Base-by-base conservation (phyloP, 2,329 filamentous ascomycete species). In the Metarhizium guizhouense region DNA sequence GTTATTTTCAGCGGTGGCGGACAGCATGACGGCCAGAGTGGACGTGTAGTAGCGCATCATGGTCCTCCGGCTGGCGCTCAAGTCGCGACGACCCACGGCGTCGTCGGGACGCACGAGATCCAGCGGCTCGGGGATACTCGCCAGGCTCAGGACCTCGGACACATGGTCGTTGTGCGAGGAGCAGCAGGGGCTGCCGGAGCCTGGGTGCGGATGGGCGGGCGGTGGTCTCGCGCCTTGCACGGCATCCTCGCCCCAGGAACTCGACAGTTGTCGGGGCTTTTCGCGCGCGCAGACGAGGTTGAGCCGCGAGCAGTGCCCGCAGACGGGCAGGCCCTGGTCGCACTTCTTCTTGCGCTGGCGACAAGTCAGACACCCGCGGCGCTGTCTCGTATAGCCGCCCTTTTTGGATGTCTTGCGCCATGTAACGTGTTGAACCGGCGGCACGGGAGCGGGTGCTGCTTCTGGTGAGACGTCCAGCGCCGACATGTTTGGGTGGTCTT, bases 331-430 rank as follows among this genome's bases (percentile, higher is more conserved):
- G 7, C 45, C 43, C 38, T 60, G 60, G 30, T 60, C 58, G 42
- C 61, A 63, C 34, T 57, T 58, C 47, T 61, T 61, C 45, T 63
- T 63, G 48, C 61, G 56, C 42, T 58, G 56, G 34, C 61, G 57
- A n/a, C 59, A 64, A 8, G 62, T 64, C 32, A 59, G 32, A 47
- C 63, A 64, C 25, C 25, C 20, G 11, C 57, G 57, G 30, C 61
- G 56, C 53, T 64, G 59, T 36, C 60, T 25, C 25, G 25, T 25
- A 4, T 25, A 25, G 3, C 25, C 25, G 25, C 25, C 25, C 25
- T 25, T 25, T 25, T 25, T 25, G 25, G 25, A 25, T 25, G 25
- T 25, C 25, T 25, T 25, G 25, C 25, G 25, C 3, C 1, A 4
- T 25, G 25, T 25, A 25, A 25, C 25, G 25, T 25, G 25, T 25